These are phyloP conservation scores for Tricholoma hemisulphureum DNA, from an alignment of 768 basidiomycete genomes.

Conservation along the genomic window DNA sequence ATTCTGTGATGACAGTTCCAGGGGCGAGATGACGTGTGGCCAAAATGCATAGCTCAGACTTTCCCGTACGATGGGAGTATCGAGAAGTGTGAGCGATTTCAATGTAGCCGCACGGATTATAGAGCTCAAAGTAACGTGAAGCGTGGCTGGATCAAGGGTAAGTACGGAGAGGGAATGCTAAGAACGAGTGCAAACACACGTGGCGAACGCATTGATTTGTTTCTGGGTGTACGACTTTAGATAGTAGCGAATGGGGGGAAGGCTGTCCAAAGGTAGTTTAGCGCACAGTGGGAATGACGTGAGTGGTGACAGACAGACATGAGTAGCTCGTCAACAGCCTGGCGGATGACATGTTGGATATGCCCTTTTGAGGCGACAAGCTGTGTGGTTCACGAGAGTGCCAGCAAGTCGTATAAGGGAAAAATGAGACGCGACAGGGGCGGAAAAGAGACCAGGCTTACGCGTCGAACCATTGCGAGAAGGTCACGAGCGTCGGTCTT, in stretches of 20 bases:
- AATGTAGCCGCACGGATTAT: constrained; percentile 77
- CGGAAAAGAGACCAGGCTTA: constrained; percentile 35
- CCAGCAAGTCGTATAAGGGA: constrained; percentile 22
- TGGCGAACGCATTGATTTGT: constrained; percentile 89
- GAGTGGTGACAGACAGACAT: constrained; percentile 40
- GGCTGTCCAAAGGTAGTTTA: constrained; percentile 41
- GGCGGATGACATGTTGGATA: constrained; percentile 57
- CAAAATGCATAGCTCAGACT: constrained; percentile 84
- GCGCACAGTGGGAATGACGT: constrained; percentile 21
- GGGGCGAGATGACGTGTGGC: constrained; percentile 70
- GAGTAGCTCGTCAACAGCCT: constrained; percentile 77
- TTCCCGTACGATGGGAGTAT: constrained; percentile 84
- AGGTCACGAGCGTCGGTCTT: constrained; percentile 70
- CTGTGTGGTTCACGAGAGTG: constrained; percentile 35
- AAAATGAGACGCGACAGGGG: constrained; percentile 22
- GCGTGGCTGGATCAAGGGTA: constrained; percentile 59
- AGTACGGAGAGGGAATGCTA: constrained; percentile 24
- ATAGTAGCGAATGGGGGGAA: constrained; percentile 75
- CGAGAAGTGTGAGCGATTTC: constrained; percentile 89
- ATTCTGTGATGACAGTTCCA: constrained; percentile 76
- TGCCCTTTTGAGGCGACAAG: constrained; percentile 57
- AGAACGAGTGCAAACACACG: constrained; percentile 55
- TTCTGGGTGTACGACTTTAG: constrained; percentile 73
- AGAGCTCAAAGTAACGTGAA: constrained; percentile 85
- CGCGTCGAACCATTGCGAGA: constrained; percentile 74